phyloP scores from a whole-genome alignment of 2,329 filamentous ascomycete genomes.

The Claviceps spartinae region DNA sequence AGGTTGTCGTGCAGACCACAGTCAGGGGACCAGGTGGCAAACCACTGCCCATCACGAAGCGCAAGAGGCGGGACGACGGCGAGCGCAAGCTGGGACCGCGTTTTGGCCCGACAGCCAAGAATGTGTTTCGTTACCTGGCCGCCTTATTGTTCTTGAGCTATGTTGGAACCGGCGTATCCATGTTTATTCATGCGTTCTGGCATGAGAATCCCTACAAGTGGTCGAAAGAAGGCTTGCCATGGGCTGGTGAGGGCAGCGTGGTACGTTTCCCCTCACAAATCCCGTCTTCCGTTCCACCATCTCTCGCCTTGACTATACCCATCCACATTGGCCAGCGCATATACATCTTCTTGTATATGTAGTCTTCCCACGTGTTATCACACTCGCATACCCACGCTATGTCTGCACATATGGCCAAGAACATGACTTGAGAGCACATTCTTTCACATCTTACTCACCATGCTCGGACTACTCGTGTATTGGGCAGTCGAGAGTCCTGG shows the following conservation, averaged over 20 bases:
- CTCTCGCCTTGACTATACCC: background rate
- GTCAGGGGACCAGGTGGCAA: constrained; percentile 76
- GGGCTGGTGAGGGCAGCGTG: constrained; percentile 66
- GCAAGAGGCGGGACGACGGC: constrained; percentile 34
- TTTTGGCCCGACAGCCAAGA: constrained; percentile 53
- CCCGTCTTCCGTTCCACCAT: background rate
- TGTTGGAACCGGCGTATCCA: constrained; percentile 57
- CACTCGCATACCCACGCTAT: too few species aligned
- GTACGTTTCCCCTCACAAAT: constrained; percentile 34
- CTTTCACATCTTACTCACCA: too few species aligned
- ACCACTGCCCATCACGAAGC: constrained; percentile 60
- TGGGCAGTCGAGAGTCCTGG: too few species aligned
- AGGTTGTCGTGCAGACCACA: constrained; percentile 31
- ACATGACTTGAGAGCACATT: too few species aligned
- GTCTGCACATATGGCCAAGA: too few species aligned
- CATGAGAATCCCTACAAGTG: constrained; percentile 25
- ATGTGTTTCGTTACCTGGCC: constrained; percentile 63
- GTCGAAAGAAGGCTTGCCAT: constrained; percentile 36
- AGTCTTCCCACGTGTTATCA: too few species aligned
- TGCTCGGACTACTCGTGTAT: too few species aligned
- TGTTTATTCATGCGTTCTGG: constrained; percentile 59
- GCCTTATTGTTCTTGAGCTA: constrained; percentile 61
- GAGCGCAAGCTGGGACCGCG: constrained; percentile 32
- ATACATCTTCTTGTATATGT: too few species aligned
- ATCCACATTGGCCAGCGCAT: too few species aligned